These are phyloP conservation scores for Pichia manshurica DNA, from an alignment of 805 yeast species.

Conservation along the genomic window DNA sequence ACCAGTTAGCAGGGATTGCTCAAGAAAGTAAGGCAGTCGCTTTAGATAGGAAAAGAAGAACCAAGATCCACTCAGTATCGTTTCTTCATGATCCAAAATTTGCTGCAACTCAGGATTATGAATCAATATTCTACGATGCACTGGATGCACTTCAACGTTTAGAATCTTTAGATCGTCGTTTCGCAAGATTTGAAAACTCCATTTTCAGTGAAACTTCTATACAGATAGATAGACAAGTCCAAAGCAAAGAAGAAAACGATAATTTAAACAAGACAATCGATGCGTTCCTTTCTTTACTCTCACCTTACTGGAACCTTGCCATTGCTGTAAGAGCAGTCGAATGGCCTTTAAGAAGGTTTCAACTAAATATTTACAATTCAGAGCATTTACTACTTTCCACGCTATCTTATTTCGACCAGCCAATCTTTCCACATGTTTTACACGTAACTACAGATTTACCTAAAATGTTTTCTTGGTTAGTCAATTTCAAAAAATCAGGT, in stretches of 20 bases:
- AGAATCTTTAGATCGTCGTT: constrained; percentile 66
- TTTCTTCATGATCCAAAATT: constrained; percentile 77
- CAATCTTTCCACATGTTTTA: constrained; percentile 69
- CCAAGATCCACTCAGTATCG: constrained; percentile 83
- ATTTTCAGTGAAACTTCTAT: constrained; percentile 81
- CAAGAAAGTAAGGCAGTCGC: constrained; percentile 64
- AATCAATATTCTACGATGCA: constrained; percentile 65
- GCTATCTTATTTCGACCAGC: constrained; percentile 73
- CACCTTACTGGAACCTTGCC: constrained; percentile 69
- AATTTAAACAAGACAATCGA: constrained; percentile 69
- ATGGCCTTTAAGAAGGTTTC: constrained; percentile 91
- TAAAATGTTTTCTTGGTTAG: constrained; percentile 67
- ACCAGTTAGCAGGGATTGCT: constrained; percentile 71
- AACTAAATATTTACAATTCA: constrained; percentile 73
- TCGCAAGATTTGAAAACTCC: constrained; percentile 60
- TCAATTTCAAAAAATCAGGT: constrained; percentile 52
- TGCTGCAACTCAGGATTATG: constrained; percentile 94
- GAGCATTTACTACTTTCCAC: constrained; percentile 67
- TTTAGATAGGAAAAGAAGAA: constrained; percentile 79
- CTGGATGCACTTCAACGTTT: constrained; percentile 73
- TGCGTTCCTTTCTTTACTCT: constrained; percentile 64
- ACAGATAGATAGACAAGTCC: constrained; percentile 74
- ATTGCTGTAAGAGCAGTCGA: constrained; percentile 82
- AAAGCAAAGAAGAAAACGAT: constrained; percentile 68
- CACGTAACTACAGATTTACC: constrained; percentile 71